phyloP scores from a whole-genome alignment of 2,329 filamentous ascomycete species.

The Escovopsis sp. region DNA sequence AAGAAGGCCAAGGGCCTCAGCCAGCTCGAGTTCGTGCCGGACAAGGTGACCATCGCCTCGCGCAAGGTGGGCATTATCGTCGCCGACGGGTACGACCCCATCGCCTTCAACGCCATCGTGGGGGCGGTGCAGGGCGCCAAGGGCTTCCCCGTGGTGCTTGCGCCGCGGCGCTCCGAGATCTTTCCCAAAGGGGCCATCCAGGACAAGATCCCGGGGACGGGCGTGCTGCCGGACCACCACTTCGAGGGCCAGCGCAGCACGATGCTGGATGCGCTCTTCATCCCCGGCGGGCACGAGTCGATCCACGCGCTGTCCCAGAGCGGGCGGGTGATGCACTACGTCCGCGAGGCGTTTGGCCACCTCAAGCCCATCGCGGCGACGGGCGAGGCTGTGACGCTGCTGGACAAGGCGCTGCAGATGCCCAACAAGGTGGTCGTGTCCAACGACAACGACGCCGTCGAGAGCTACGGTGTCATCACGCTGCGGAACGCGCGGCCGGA shows the following conservation, averaged over 20 bases:
- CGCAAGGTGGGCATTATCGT: conserved; percentile 63
- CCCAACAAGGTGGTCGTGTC: conserved; percentile 25
- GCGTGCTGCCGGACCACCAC: conserved; percentile 54
- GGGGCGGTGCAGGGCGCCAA: conserved; percentile 43
- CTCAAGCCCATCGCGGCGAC: conserved; percentile 65
- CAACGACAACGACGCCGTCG: conserved; percentile 30
- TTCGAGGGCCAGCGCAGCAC: conserved; percentile 66
- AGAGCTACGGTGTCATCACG: conserved; percentile 68
- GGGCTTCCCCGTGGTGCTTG: conserved; percentile 61
- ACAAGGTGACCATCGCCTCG: conserved; percentile 49
- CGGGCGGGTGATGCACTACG: conserved; percentile 60
- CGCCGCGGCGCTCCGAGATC: conserved; percentile 45
- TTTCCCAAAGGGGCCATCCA: conserved; percentile 32
- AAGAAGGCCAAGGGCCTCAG: conserved; percentile 52
- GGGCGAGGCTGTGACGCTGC: conserved; percentile 52
- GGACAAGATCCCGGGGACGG: not conserved
- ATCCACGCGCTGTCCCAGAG: conserved; percentile 49
- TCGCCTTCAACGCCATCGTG: conserved; percentile 50
- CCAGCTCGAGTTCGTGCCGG: conserved; percentile 50
- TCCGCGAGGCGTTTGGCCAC: conserved; percentile 69
- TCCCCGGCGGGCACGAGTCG: conserved; percentile 55
- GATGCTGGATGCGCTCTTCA: conserved; percentile 66
- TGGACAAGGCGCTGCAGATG: conserved; percentile 33
- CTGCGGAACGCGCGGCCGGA: conserved; percentile 36
- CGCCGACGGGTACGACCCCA: conserved; percentile 58